A percentile compares a stretch with the other conserved stretches of the same genome.
phyloP scores from a whole-genome alignment of 2,329 filamentous ascomycete genomes.

The Biscogniauxia marginata region DNA sequence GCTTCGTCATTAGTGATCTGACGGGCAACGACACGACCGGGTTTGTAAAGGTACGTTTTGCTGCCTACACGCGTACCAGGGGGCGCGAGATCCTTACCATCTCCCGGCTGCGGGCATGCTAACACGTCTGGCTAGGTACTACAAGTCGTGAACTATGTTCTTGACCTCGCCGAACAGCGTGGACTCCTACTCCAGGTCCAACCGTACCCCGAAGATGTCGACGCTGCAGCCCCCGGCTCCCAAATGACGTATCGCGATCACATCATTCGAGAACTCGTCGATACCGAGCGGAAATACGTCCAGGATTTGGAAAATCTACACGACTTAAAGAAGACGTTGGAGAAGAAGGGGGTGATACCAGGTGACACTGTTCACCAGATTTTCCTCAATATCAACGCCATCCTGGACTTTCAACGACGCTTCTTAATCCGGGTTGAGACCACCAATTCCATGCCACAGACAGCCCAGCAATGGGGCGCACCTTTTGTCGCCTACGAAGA shows the following conservation, averaged over 20 bases:
- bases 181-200: slow-evolving; percentile 67
- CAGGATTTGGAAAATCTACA: slow-evolving; percentile 95
- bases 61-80: not conserved
- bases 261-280: slow-evolving; percentile 86
- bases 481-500: slow-evolving; percentile 84
- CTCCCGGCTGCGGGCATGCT: slow-evolving; percentile 4
- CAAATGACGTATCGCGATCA: slow-evolving; percentile 78
- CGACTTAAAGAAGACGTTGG: slow-evolving; percentile 83
- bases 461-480: slow-evolving; percentile 89
- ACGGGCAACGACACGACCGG: slow-evolving; percentile 94
- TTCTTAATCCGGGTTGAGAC: slow-evolving; percentile 96
- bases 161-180: slow-evolving; percentile 79
- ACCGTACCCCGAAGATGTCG: slow-evolving; percentile 55
- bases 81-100: not conserved
- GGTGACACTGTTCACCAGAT: slow-evolving; percentile 92
- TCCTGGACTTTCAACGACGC: slow-evolving; percentile 91
- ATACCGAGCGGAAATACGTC: slow-evolving; percentile 96
- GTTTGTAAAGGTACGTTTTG: slow-evolving; percentile 76
- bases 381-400: slow-evolving; percentile 92
- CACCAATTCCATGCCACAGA: slow-evolving; percentile 77
- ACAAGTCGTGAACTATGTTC: slow-evolving; percentile 86
- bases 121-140: slow-evolving; percentile 60
- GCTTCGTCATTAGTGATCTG: slow-evolving; percentile 88
- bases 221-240: slow-evolving; percentile 54
- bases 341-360: slow-evolving; percentile 82